Base-by-base conservation (phyloP, 495 filamentous ascomycete genomes). In the Aspergillus heteromorphus region DNA sequence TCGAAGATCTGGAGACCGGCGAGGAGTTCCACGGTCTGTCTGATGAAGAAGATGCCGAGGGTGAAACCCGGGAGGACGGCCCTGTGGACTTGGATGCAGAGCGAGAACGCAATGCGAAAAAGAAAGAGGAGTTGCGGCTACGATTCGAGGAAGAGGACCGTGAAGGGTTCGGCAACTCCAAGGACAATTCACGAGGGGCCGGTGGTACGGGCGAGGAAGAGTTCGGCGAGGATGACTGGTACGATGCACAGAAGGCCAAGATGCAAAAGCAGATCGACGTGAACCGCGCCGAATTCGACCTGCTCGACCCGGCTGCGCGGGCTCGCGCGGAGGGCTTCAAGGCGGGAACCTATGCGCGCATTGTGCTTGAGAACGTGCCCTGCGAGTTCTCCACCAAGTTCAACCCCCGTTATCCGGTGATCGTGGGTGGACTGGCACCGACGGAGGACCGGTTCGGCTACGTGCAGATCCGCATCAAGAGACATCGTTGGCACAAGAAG, bases 161-260 rank as follows among this genome's bases (percentile, higher is more conserved):
- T 14, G 93, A 98, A 67, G 93, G 93, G 0, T 89, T 95, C 61
- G 83, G 83, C 19, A 96, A 95, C 61, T 88, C 89, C 61, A 89
- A 90, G 60, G 83, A 88, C 11, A 82, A 84, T 40, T 82, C 83
- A 18, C 80, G 86, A 40, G 67, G 78, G 48, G 81, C 84, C 61
- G 79, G 74, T 25, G 84, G 78, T 16, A 77, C 77, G 14, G 64
- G 61, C 0, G 79, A 90, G 36, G 78, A 81, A 43, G 83, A 93
- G 63, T 97, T 96, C 62, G 95, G 90, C 29, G 92, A 97, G 71
- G 93, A 98, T 62, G 90, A 97, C 40, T 98, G 95, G 95, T 97
- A 97, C 66, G 92, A 97, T 65, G 79, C 88, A 20, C 95, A 98
- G 64, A 98, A 98, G 68, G 91, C 95, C 20, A 81, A 87, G 61